These are phyloP conservation scores for Bauhinia variegata DNA, from an alignment of 306 rosid genomes.

Conservation along the genomic window DNA sequence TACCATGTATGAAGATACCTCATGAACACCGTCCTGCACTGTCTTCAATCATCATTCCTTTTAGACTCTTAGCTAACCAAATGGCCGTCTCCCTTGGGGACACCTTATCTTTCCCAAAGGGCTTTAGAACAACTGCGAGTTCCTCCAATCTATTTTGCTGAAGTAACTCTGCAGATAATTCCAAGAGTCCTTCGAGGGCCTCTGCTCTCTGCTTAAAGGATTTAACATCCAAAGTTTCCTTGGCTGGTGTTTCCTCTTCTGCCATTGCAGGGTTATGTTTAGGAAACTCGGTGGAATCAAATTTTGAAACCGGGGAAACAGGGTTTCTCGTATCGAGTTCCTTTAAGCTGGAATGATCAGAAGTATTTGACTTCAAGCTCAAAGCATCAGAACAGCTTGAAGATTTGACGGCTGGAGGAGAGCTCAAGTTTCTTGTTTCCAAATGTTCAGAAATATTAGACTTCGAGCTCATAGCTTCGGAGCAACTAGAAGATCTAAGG, in stretches of 20 bases:
- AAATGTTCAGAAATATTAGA: constrained; percentile 41
- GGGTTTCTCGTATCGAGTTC: constrained; percentile 53
- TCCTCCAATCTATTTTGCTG: constrained; percentile 88
- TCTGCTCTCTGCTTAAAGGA: constrained; percentile 96
- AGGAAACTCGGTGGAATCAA: constrained; percentile 53
- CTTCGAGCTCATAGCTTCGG: constrained; percentile 43
- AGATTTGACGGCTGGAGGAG: constrained; percentile 41
- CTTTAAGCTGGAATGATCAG: constrained; percentile 52
- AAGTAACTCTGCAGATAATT: constrained; percentile 90
- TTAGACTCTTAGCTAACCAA: constrained; percentile 96
- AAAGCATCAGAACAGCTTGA: constrained; percentile 54
- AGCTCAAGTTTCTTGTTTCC: constrained; percentile 36
- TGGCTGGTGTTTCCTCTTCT: constrained; percentile 71
- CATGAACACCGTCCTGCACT: constrained; percentile 62
- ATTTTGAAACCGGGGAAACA: constrained; percentile 45
- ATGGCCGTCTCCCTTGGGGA: constrained; percentile 99
- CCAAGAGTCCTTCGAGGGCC: constrained; percentile 95
- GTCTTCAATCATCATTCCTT: constrained; percentile 93
- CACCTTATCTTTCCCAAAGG: constrained; percentile 93
- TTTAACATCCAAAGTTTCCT: constrained; percentile 77
- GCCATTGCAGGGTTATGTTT: constrained; percentile 45
- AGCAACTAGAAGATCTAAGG: constrained; percentile 44
- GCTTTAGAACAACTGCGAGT: constrained; percentile 87
- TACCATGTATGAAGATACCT: constrained; percentile 36
- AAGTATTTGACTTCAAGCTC: constrained; percentile 50